Evolutionary conservation across 306 rosid genomes (phyloP).

Genomic region (Pueraria montana): DNA sequence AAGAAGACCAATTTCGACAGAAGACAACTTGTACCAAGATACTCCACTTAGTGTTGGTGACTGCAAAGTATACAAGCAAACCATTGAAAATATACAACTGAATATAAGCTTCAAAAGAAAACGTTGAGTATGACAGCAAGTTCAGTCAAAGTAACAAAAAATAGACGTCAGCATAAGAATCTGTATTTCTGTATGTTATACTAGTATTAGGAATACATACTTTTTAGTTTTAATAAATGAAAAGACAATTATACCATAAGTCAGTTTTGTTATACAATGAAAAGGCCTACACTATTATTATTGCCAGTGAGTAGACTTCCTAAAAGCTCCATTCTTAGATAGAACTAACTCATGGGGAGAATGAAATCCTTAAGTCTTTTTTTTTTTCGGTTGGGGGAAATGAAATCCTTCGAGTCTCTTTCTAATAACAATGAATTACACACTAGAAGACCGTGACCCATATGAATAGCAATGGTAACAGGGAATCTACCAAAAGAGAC

Average conservation of each 20-base stretch:
- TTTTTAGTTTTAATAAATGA: background rate
- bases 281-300: background rate
- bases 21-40: slow-evolving; percentile 85
- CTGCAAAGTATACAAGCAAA: slow-evolving; percentile 61
- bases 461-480: background rate
- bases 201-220: background rate
- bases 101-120: slow-evolving; percentile 37
- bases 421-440: background rate
- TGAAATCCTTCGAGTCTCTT: background rate
- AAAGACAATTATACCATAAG: background rate
- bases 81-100: slow-evolving; percentile 4
- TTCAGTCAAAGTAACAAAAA: slow-evolving; percentile 31
- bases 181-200: slow-evolving; percentile 8
- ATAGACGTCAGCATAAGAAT: background rate
- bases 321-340: slow-evolving; percentile 7
- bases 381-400: background rate
- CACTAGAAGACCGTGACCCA: background rate
- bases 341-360: background rate
- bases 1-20: slow-evolving; percentile 86
- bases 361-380: background rate
- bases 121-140: slow-evolving; percentile 6
- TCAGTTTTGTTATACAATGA: slow-evolving; percentile 10
- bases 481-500: background rate
- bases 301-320: background rate
- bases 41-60: slow-evolving; percentile 81